Base-by-base conservation (phyloP, 2,329 filamentous ascomycete species). In the Didymella glomerata region DNA sequence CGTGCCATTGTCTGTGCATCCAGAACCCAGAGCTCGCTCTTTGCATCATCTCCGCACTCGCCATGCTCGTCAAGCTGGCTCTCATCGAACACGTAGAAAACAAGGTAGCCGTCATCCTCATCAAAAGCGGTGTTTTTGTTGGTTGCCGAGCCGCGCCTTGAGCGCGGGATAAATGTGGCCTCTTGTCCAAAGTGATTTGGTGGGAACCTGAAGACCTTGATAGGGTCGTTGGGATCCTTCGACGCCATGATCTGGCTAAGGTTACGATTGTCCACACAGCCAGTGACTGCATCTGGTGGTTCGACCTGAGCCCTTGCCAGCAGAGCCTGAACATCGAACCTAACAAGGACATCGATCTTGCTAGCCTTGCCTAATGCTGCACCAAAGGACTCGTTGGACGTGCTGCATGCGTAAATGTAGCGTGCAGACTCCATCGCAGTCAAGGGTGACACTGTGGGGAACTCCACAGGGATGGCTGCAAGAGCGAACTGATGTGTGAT, bases 61-160 rank as follows among this genome's bases (percentile, higher is more conserved):
- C 83, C 85, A 0, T 75, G 55, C 1, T 75, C 69, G n/a, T 86
- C 80, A 0, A 90, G 77, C 68, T 91, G 88, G 1, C 81, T 79
- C 66, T 91, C 89, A 62, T 91, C 86, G 61, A 91, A 91, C 1
- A 88, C 87, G 63, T 90, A 91, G 45, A 86, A 88, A 4, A 91
- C 76, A 0, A 91, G 77, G 76, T 83, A 91, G 0, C 89, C 89
- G 62, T 88, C 86, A 64, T 91, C 88, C 70, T 91, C 89, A 2
- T 49, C 38, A 10, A 57, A 48, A 16, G 46, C 54, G 1, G 41
- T 58, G 7, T 57, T 55, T 9, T 51, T 42, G 46, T 41, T 54
- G 4, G 28, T 32, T 40, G 44, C 42, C 13, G 30, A 56, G 24
- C 47, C 41, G 11, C 50, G 42, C 7, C 50, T 76, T 25, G 51